Percentiles rank a stretch among this genome's conserved stretches.
phyloP scores from a whole-genome alignment of 345 rosid species.

The Microcos paniculata region DNA sequence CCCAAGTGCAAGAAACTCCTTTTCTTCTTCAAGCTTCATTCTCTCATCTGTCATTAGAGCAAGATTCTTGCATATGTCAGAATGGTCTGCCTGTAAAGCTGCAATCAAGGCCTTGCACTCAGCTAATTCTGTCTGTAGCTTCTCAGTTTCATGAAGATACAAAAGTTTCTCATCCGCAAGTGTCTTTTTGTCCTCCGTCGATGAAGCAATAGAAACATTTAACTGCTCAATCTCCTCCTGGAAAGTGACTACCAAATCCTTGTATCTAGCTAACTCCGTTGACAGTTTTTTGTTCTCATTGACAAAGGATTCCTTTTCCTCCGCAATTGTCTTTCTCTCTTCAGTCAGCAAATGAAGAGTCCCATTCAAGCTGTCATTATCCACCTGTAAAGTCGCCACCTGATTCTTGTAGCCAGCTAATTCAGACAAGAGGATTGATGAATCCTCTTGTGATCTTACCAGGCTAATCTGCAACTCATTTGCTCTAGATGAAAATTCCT shows the following conservation, averaged over 20 bases:
- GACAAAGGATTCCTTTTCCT: conserved; percentile 38
- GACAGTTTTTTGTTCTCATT: conserved; percentile 55
- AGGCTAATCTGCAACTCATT: conserved; percentile 55
- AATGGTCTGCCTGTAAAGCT: conserved; percentile 52
- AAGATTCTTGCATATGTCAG: conserved; percentile 40
- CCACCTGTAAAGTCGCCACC: conserved; percentile 42
- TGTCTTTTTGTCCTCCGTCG: conserved; percentile 46
- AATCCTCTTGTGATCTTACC: conserved; percentile 49
- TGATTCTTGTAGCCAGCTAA: conserved; percentile 44
- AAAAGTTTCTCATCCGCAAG: conserved; percentile 45
- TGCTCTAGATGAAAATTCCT: conserved; percentile 49
- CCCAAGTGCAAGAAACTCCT: conserved; percentile 41
- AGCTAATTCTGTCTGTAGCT: conserved; percentile 51
- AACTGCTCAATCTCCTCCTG: conserved; percentile 56
- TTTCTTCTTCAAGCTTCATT: conserved; percentile 53
- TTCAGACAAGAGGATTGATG: conserved; percentile 43
- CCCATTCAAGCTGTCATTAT: conserved; percentile 53
- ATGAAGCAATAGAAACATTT: conserved; percentile 38
- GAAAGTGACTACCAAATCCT: conserved; percentile 36
- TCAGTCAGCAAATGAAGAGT: conserved; percentile 42
- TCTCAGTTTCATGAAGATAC: conserved; percentile 45
- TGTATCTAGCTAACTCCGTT: conserved; percentile 48
- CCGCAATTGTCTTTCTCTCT: conserved; percentile 47
- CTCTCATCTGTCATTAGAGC: conserved; percentile 38
- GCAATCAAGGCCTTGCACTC: conserved; percentile 49